Evolutionary conservation across 768 basidiomycete species (phyloP), one percentile per base, ranked within the genome.

Genomic region (Suillus weaverae): DNA sequence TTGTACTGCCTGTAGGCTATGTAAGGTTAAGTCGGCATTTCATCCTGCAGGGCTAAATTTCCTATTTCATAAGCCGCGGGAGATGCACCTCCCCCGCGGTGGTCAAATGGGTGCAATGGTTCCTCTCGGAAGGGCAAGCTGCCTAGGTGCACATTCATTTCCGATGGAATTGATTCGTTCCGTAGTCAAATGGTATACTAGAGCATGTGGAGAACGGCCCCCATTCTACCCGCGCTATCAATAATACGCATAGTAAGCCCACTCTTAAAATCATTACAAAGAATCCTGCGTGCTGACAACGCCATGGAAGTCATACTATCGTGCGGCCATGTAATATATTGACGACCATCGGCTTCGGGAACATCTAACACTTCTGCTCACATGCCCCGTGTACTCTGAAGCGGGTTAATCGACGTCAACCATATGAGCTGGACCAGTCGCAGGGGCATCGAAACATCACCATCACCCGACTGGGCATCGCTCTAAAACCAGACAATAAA

Each of bases 21-120:
- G 50, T 4, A 30, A 1, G 51, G 51, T 4, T 53, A 11, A 32
- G 51, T 33, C 3, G 32, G 20, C 32, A 3, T n/a, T 54, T 11
- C 16, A 18, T n/a, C 32, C 1, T 33, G 18, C 20, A 35, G 32
- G 30, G 41, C 41, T 43, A 46, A 11, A 10, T 10, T 46, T 46
- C 6, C 26, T n/a, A 2, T 36, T 36, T 36, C n/a, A 11, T 38
- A 9, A 57, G 35, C 22, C 36, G 36, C 56, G 38, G 38, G 26
- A 41, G 57, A 39, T 32, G 30, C 16, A 11, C 22, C 22, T 54
- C 32, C 18, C 18, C 30, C 30, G 51, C 30, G 10, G 20, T 36
- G 35, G 22, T 30, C 56, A 38, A 57, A 57, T 57, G 57, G 57
- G 57, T 59, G 22, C 57, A 59, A 41, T 41, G 18, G 10, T 18